A percentile compares a stretch with the other conserved stretches of the same genome.
Conservation (phyloP, 176 grass and related monocot species). For the Triticum turgidum region DNA sequence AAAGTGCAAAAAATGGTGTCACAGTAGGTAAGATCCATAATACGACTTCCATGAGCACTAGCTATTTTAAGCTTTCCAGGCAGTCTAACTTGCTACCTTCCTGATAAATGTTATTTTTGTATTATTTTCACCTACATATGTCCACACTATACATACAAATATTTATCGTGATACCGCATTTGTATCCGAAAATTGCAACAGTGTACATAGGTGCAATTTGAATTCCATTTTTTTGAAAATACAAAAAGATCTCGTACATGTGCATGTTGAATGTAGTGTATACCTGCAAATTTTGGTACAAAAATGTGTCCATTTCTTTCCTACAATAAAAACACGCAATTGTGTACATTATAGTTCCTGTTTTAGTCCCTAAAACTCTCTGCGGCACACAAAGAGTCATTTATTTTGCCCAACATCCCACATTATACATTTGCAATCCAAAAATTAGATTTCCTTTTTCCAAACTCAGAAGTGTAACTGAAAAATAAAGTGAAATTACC, state of each 20-base stretch:
- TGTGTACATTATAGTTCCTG: neutral
- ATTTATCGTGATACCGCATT: neutral
- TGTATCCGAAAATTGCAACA: neutral
- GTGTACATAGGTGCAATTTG: neutral
- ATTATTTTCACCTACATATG: neutral
- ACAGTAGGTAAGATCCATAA: conserved; percentile 57
- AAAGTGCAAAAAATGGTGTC: conserved; percentile 69
- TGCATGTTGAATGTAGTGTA: neutral
- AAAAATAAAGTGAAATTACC: neutral
- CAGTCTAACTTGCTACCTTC: neutral
- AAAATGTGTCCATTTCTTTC: neutral
- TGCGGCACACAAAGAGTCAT: neutral
- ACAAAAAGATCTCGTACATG: neutral
- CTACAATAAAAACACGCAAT: neutral
- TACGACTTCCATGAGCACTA: conserved; percentile 1
- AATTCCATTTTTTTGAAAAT: neutral
- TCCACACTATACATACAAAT: neutral
- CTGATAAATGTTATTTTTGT: neutral
- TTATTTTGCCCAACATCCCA: neutral
- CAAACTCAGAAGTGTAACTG: neutral
- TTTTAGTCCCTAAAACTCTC: neutral
- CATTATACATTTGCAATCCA: neutral
- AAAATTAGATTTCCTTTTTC: neutral
- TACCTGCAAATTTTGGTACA: neutral
- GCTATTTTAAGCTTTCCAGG: neutral